These are phyloP conservation scores for Yarrowia bubula DNA, from an alignment of 805 yeast genomes.

Conservation along the genomic window DNA sequence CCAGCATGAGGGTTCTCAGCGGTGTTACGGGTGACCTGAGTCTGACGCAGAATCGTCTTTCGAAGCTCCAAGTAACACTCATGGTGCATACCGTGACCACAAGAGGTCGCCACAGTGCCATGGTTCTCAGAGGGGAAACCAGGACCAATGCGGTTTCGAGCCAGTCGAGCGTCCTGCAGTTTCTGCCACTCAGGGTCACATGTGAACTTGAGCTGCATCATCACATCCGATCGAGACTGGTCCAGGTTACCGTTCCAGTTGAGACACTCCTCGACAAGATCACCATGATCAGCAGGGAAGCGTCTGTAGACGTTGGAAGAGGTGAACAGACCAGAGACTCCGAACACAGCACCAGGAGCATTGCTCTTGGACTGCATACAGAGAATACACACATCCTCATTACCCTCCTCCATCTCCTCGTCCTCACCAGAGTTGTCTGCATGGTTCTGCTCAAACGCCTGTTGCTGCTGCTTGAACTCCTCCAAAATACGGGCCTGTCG, in stretches of 20 bases:
- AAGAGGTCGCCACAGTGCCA: constrained; percentile 55
- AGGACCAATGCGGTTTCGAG: constrained; percentile 58
- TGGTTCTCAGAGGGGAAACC: constrained; percentile 52
- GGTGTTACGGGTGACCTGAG: constrained; percentile 75
- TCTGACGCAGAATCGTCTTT: constrained; percentile 53
- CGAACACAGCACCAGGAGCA: constrained; percentile 61
- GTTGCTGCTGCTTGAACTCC: constrained; percentile 76
- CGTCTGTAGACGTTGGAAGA: constrained; percentile 59
- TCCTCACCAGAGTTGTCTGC: constrained; percentile 40
- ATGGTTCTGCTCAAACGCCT: constrained; percentile 58
- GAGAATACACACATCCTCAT: constrained; percentile 66
- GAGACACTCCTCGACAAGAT: constrained; percentile 66
- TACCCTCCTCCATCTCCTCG: constrained; percentile 34
- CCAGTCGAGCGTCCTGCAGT: constrained; percentile 43
- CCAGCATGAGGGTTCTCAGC: constrained; percentile 71
- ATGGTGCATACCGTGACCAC: constrained; percentile 94
- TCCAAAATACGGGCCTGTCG: constrained; percentile 72
- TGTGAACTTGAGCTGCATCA: constrained; percentile 17
- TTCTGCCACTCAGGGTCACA: constrained; percentile 40
- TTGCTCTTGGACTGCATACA: constrained; percentile 43
- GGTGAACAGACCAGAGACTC: constrained; percentile 63
- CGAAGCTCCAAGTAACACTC: constrained; percentile 68
- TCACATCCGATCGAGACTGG: constrained; percentile 22
- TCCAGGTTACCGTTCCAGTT: constrained; percentile 49
- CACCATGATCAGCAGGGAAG: constrained; percentile 60